These are phyloP conservation scores for Diaporthe sp. DNA, from an alignment of 2,329 filamentous ascomycete species.

Conservation along the genomic window DNA sequence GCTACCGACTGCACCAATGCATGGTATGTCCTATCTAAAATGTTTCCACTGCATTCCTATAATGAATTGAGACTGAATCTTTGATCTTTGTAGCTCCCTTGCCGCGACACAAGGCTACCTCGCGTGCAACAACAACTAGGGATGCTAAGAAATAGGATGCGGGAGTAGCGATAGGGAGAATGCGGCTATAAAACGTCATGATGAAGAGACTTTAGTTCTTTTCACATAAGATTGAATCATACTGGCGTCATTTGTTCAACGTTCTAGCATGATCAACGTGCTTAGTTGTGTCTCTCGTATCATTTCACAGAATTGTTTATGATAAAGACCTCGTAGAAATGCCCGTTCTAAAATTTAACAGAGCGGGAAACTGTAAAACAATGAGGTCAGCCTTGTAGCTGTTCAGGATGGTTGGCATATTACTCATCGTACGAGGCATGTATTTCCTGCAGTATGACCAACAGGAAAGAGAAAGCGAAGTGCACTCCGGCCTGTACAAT, in stretches of 20 bases:
- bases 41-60: rapidly evolving
- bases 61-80: not conserved
- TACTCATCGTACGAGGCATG: not conserved
- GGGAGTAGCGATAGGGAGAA: too few species aligned
- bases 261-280: too few species aligned
- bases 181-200: too few species aligned
- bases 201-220: too few species aligned
- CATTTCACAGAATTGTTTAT: too few species aligned
- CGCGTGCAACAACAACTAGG: not conserved
- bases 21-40: not conserved
- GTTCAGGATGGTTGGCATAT: not conserved
- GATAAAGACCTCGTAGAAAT: too few species aligned
- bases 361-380: too few species aligned
- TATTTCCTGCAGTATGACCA: not conserved
- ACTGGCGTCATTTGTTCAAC: too few species aligned
- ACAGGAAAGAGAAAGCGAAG: not conserved
- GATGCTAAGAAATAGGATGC: not conserved
- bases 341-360: too few species aligned
- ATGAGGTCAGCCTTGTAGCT: not conserved
- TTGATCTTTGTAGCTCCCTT: not conserved
- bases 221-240: too few species aligned
- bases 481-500: too few species aligned
- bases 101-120: conserved; percentile 1
- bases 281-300: too few species aligned
- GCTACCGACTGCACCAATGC: conserved; percentile 15